Evolutionary conservation across 441 rosid genomes (phyloP), one percentile per base, ranked within the genome.

Genomic region (Pelargonium fulgidum): DNA sequence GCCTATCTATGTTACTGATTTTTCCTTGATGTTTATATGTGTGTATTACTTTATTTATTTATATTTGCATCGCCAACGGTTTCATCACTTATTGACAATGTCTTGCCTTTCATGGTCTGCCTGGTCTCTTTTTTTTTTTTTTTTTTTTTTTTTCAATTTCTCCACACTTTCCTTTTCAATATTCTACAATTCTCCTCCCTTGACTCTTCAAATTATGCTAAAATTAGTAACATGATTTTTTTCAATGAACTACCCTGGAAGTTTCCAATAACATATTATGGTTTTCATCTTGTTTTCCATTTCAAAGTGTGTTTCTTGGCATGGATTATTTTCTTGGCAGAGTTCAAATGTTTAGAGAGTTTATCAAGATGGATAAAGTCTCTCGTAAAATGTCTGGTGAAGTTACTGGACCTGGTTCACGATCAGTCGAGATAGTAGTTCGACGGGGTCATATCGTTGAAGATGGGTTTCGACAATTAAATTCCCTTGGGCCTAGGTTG

Each of bases 311-410:
- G 52, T 64, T 74, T 74, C 45, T 74, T 80, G 74, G 70, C 64
- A 68, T 73, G 36, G 61, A 71, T 73, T 73, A 70, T 68, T 69
- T 20, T 71, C 56, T 67, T 79, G 71, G 64, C 91, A 94, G 98
- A 81, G 99, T 94, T 79, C 94, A 87, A 77, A 90, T 92, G 88
- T 92, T 94, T 70, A 88, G 99, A 78, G 99, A 92, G 79, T 90
- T 92, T 62, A 81, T 94, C 77, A 89, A 83, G 85, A 85, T 89
- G 91, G 99, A 94, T 79, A 94, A 90, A 88, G 89, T 84, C 75
- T 82, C 97, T 62, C 82, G 93, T 75, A 93, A 80, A 84, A 89
- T 85, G 90, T 91, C 96, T 66, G 98, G 98, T 79, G 99, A 94
- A 81, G 85, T 85, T 66, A 76, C 81, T 66, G 95, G 86, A 64